Conservation (phyloP, 768 basidiomycete genomes). For the Leccinum ochraceum region DNA sequence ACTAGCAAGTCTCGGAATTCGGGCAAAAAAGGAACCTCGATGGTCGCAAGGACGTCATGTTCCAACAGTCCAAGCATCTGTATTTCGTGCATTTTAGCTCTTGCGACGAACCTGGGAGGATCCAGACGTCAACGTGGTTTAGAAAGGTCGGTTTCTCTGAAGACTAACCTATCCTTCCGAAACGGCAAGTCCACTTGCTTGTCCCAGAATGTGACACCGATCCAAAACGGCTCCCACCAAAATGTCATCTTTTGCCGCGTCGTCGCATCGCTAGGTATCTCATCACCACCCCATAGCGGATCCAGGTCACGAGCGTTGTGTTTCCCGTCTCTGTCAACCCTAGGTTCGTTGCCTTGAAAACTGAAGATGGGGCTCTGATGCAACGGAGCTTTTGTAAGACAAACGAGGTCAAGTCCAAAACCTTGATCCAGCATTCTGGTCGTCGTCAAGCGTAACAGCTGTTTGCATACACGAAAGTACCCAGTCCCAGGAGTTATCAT, state of each 20-base stretch:
- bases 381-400: constrained; percentile 86
- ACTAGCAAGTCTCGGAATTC: constrained; percentile 38
- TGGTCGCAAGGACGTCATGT: constrained; percentile 86
- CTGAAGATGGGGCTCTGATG: constrained; percentile 94
- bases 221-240: constrained; percentile 93
- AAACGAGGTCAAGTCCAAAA: constrained; percentile 84
- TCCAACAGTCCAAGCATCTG: constrained; percentile 93
- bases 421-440: constrained; percentile 94
- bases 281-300: constrained; percentile 75
- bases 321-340: constrained; percentile 50
- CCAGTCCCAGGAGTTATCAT: constrained; percentile 93
- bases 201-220: constrained; percentile 83
- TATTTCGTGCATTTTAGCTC: constrained; percentile 97
- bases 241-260: constrained; percentile 54
- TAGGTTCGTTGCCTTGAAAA: constrained; percentile 71
- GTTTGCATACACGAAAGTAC: constrained; percentile 90
- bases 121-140: background rate
- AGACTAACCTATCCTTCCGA: constrained; percentile 64
- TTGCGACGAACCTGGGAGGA: constrained; percentile 74
- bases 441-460: constrained; percentile 86
- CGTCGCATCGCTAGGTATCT: constrained; percentile 38
- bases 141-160: constrained; percentile 1
- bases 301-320: constrained; percentile 53
- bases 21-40: constrained; percentile 80
- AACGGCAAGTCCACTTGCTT: constrained; percentile 85